Evolutionary conservation across 495 filamentous ascomycete species (phyloP), one percentile per base, ranked within the genome.

Genomic region (Recurvomyces mirabilis): DNA sequence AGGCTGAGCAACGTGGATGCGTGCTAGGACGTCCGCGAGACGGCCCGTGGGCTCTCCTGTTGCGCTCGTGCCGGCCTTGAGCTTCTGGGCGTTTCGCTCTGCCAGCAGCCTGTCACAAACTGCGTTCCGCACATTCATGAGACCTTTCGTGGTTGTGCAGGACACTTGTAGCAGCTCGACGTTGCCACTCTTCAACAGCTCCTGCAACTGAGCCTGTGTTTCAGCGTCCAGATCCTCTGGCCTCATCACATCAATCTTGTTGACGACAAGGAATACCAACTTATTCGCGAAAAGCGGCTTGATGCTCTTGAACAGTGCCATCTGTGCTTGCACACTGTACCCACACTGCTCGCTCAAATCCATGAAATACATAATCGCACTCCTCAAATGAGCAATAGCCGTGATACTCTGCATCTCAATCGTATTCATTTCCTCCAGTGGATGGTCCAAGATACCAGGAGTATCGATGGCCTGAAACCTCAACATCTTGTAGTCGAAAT

Each of bases 341-440:
- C 91, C 91, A 51, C 91, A 98, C 69, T 95, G 87, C 67, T 96
- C 93, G 14, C 84, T 91, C 46, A 96, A 73, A 67, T 96, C 91
- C 78, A 98, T 94, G 65, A 98, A 98, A 65, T 95, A 98, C 42
- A 94, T 69, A 45, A 96, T 87, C 19, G 88, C 88, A 22, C 85
- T 88, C 38, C 91, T 78, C 46, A 98, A 68, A 72, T 98, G 91
- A 32, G 91, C 91, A 65, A 98, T 93, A 9, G 91, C 91, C 11
- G 89, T 95, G 49, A 98, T 95, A 13, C 81, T 87, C 63, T 87
- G 91, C 88, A 96, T 95, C 65, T 98, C 93, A 61, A 98, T 98
- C 9, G 91, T 95, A 67, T 96, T 98, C 91, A 98, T 98, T 68
- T 98, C 91, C 65, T 96, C 93, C 9, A 98, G 73, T 12, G 91